Conservation (phyloP, 345 rosid species). For the Boechera divaricarpa region DNA sequence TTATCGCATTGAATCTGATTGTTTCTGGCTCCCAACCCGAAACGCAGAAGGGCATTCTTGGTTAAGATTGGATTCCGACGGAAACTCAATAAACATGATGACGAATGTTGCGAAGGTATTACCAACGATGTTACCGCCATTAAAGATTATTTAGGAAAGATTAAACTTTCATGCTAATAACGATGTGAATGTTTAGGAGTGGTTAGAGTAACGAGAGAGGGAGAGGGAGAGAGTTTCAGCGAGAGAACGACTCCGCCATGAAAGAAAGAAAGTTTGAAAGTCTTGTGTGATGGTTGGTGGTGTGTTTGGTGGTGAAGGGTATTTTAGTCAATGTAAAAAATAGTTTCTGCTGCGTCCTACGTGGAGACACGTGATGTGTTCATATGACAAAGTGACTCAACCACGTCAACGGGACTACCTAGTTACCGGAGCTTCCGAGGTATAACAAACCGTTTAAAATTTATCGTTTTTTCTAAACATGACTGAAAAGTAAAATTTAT, state of each 20-base stretch:
- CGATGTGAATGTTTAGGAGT: slow-evolving; percentile 21
- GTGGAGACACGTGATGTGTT: slow-evolving; percentile 47
- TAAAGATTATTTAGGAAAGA: neutral
- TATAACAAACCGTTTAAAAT: too few relatives aligned
- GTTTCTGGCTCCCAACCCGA: slow-evolving; percentile 9
- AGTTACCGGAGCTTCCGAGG: neutral
- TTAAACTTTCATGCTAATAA: neutral
- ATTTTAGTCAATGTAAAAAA: slow-evolving; percentile 26
- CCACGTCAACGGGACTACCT: slow-evolving; percentile 31
- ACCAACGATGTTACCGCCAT: slow-evolving; percentile 47
- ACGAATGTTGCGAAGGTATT: slow-evolving; percentile 42
- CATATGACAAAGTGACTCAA: neutral
- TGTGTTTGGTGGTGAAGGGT: slow-evolving; percentile 41
- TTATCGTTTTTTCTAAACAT: too few relatives aligned
- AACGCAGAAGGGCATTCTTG: slow-evolving; percentile 42
- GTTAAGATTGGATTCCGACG: slow-evolving; percentile 33
- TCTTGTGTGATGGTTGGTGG: neutral
- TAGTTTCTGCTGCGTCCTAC: slow-evolving; percentile 36
- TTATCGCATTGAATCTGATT: slow-evolving; percentile 36
- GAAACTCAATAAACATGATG: slow-evolving; percentile 35
- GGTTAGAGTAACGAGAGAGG: slow-evolving; percentile 22
- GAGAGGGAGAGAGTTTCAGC: neutral
- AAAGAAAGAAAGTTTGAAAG: slow-evolving; percentile 30
- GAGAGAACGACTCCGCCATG: slow-evolving; percentile 28
- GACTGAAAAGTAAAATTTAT: too few relatives aligned